Evolutionary conservation across 106 monocot species (phyloP), one percentile per base, ranked within the genome.

Genomic region (Dendrobium chrysotoxum): DNA sequence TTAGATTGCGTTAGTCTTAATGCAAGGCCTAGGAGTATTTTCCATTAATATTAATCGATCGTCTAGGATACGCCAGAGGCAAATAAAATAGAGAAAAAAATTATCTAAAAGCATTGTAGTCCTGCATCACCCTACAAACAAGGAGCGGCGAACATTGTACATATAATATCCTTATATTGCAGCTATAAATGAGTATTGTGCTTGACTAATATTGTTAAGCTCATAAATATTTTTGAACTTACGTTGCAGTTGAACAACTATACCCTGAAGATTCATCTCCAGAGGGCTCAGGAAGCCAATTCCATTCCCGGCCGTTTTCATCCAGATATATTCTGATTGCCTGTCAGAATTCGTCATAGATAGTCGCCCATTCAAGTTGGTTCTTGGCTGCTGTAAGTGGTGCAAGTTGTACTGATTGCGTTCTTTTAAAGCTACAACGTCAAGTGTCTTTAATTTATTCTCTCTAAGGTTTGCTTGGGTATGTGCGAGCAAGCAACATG

Each of bases 191-290:
- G 0, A 30, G 7, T 64, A 23, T n/a, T 21, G 20, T 21, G 23
- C 64, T 64, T 64, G 64, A n/a, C 21, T n/a, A n/a, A n/a, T n/a
- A n/a, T n/a, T n/a, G n/a, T n/a, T n/a, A n/a, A n/a, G n/a, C n/a
- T n/a, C n/a, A n/a, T n/a, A n/a, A n/a, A n/a, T n/a, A n/a, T n/a
- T n/a, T n/a, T n/a, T n/a, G 16, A 26, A 20, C 13, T 25, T 25
- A 3, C 50, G 47, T 76, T 84, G 75, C 66, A 84, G 84, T 11
- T 84, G 80, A 80, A 66, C 80, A 84, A 84, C 72, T 84, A 84
- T 57, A 46, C 84, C 1, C 64, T 84, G 75, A 80, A 84, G 57
- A 31, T 84, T 53, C 84, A 84, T 76, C 80, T 84, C 15, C 84
- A 76, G 45, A 80, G 80, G 40, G 75, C 84, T 65, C 76, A 84